These are phyloP conservation scores for Collybiopsis luxurians DNA, from an alignment of 768 basidiomycete genomes.

Conservation along the genomic window DNA sequence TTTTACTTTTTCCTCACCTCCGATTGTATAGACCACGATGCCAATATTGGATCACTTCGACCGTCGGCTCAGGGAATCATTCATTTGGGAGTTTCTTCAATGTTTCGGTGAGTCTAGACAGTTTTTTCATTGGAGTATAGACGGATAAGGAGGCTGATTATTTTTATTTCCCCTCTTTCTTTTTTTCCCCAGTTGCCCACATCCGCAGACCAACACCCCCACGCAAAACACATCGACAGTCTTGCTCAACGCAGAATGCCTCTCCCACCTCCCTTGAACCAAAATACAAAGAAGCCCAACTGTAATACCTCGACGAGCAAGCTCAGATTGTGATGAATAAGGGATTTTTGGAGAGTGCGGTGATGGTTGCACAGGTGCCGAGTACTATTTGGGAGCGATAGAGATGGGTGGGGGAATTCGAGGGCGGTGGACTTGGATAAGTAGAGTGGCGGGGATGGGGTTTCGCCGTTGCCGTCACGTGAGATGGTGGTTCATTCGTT, in stretches of 20 bases:
- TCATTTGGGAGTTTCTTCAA: constrained; percentile 42
- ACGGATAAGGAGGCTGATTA: too few relatives aligned
- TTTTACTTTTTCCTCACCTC: constrained; percentile 2
- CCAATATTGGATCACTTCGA: constrained; percentile 94
- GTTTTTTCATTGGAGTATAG: too few relatives aligned
- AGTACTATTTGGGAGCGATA: constrained; percentile 48
- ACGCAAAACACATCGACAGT: constrained; percentile 14
- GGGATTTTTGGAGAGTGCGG: constrained; percentile 41
- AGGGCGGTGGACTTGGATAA: too few relatives aligned
- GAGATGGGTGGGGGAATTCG: constrained; percentile 17
- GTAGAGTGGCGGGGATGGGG: background rate
- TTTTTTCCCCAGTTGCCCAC: background rate
- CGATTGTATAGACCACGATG: constrained; percentile 65
- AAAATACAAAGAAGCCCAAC: too few relatives aligned
- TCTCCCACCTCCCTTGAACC: too few relatives aligned
- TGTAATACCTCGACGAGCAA: too few relatives aligned
- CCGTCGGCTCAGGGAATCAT: constrained; percentile 39
- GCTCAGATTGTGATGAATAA: constrained; percentile 43
- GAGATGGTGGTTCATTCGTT: background rate
- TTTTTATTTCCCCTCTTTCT: background rate
- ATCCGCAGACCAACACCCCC: background rate
- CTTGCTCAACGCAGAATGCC: constrained; percentile 14
- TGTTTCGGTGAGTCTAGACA: constrained; percentile 21
- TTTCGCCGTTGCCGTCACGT: background rate
- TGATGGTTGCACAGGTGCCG: constrained; percentile 40